Evolutionary conservation across 2,329 filamentous ascomycete genomes (phyloP).

Genomic region (Cladosporium colombiae): DNA sequence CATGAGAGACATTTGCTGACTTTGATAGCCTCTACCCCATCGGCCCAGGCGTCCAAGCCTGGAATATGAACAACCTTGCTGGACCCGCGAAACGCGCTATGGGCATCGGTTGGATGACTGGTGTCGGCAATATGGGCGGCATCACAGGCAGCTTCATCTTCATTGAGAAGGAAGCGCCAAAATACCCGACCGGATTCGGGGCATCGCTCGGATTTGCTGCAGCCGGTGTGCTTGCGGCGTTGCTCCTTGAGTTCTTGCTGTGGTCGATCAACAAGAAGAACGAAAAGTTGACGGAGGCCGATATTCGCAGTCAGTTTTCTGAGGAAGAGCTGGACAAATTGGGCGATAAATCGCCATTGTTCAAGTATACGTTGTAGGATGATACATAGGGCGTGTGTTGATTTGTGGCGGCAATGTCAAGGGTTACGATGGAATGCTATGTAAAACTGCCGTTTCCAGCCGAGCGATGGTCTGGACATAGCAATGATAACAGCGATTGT

Average conservation of each 20-base stretch:
- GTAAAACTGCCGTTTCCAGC: not conserved
- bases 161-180: constrained; percentile 38
- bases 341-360: constrained; percentile 43
- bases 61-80: constrained; percentile 36
- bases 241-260: constrained; percentile 35
- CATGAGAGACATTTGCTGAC: not conserved
- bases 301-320: constrained; percentile 38
- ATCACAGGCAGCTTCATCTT: constrained; percentile 44
- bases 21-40: constrained; percentile 26
- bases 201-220: constrained; percentile 35
- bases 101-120: constrained; percentile 43
- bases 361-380: constrained; percentile 38
- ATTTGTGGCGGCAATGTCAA: not conserved
- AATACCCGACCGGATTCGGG: constrained; percentile 41
- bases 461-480: not conserved
- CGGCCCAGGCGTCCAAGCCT: constrained; percentile 31
- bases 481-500: not conserved
- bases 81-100: constrained; percentile 41
- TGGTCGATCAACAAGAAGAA: constrained; percentile 39
- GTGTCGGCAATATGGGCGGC: constrained; percentile 44
- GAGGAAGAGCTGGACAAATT: constrained; percentile 40
- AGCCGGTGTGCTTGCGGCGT: constrained; percentile 28
- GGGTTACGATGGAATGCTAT: too few species aligned
- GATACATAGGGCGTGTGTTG: too few species aligned
- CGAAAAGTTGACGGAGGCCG: constrained; percentile 38